Evolutionary conservation across 1,284 basidiomycete genomes (phyloP), one percentile per base, ranked within the genome.

Genomic region (Melampsora abietis-canadensis): DNA sequence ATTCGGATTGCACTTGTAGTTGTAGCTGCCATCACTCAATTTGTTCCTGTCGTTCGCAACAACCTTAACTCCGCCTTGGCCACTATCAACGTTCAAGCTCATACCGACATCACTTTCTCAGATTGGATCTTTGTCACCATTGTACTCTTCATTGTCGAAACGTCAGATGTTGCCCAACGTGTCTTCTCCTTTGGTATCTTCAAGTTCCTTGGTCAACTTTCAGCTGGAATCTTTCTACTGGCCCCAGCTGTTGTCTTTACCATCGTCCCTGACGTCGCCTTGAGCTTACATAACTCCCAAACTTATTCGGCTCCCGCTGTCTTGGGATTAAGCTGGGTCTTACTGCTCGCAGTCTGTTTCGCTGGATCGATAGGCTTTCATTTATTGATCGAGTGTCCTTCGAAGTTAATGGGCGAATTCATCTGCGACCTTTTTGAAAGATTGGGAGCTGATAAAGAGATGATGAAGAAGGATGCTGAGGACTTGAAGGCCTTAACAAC

Each of bases 111-210:
- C 64, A 78, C 79, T 10, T 78, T 81, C 76, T 78, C 77, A 67
- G 80, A 81, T 74, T 77, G 78, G 72, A 75, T 81, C 76, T 80
- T 81, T 48, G 80, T 77, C 59, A 74, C 77, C 8, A 78, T 78
- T 77, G 77, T 80, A 68, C 67, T 81, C 57, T 76, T 81, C 67
- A 76, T 77, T 54, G 77, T 81, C 66, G 81, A 81, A 76, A 80
- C 80, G 7, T 78, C 77, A 21, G 78, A 79, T 21, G n/a, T 80
- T 57, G 77, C 78, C 19, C 81, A 81, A 65, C 77, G 70, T 62
- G 66, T 81, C 34, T 75, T 81, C 61, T 80, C 80, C 64, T 80
- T 81, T 77, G 69, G 79, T 63, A 77, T 81, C 75, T 78, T 81
- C 77, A 76, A 80, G 40, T 73, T 76, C 34, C 76, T 81, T 60